phyloP scores from a whole-genome alignment of 2,329 filamentous ascomycete genomes.

The Colletotrichum scovillei region DNA sequence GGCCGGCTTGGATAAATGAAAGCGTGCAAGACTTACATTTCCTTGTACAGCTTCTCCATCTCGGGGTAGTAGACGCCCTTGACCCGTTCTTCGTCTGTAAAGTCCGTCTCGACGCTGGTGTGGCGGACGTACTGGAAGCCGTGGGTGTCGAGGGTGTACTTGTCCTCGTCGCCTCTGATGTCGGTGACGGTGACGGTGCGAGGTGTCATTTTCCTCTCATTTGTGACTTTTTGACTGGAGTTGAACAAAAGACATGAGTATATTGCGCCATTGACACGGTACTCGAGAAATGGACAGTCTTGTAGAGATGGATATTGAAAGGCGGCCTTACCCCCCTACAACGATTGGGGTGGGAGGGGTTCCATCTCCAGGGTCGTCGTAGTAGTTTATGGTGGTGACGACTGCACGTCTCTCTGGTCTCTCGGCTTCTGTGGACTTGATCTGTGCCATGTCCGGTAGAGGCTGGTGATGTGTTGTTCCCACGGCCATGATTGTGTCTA shows the following conservation, averaged over 20 bases:
- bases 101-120: conserved; percentile 62
- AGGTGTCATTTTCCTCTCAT: conserved; percentile 75
- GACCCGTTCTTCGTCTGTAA: conserved; percentile 63
- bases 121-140: conserved; percentile 68
- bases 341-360: conserved; percentile 36
- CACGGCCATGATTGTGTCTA: not conserved
- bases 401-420: conserved; percentile 18
- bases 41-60: conserved; percentile 34
- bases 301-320: conserved; percentile 12
- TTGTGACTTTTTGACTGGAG: conserved; percentile 61
- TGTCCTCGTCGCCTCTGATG: conserved; percentile 72
- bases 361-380: conserved; percentile 37
- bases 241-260: conserved; percentile 11
- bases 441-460: not conserved
- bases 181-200: conserved; percentile 66
- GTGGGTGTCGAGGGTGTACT: conserved; percentile 66
- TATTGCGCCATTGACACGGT: not conserved
- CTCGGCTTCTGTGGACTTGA: not conserved
- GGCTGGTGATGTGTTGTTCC: not conserved
- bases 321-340: conserved; percentile 35
- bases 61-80: conserved; percentile 51
- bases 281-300: not conserved
- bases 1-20: not conserved
- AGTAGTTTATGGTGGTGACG: conserved; percentile 36
- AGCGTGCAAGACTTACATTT: conserved; percentile 34